Base-by-base conservation (phyloP, 1,139 yeast species). In the Taphrina pruni region DNA sequence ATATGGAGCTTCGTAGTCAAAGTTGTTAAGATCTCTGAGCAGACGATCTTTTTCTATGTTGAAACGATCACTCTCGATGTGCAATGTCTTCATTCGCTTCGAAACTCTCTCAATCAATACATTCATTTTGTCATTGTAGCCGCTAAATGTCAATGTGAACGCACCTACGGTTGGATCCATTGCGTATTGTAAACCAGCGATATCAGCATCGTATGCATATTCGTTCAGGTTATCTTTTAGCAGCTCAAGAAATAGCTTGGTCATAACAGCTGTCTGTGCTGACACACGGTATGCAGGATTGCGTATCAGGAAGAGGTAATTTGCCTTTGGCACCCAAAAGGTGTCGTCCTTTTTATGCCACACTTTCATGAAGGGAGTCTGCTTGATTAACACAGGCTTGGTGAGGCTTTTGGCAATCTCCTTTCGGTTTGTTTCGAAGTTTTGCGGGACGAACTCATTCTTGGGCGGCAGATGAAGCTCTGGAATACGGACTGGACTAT, bases 261-360 rank as follows among this genome's bases (percentile, higher is more conserved):
- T 82, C 73, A 85, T 80, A 65, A 89, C 85, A 0, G 87, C 81
- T 58, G 86, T 82, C 38, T 83, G 78, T 1, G 90, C 86, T 14
- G 88, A 85, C 0, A 83, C 79, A 65, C 84, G 84, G 0, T 89
- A 82, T 11, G 83, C 80, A 0, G 97, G 97, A 60, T 71, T 73
- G 46, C 21, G 41, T 86, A 94, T 81, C 60, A 85, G 82, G 65
- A 90, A 78, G 64, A 86, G 85, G 43, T 91, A 85, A 61, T 86
- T 82, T 0, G 95, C 95, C 78, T 93, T 90, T 60, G 99, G 99
- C 20, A 90, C 89, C 82, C 89, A 86, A 76, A 94, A 90, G 62
- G 88, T 86, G 73, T 94, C 97, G 79, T 94, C 97, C 75, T 89
- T 89, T 77, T 93, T 94, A 78, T 83, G 91, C 99, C 99, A 94